Conservation (phyloP, 768 basidiomycete species). For the Filobasidium floriforme region DNA sequence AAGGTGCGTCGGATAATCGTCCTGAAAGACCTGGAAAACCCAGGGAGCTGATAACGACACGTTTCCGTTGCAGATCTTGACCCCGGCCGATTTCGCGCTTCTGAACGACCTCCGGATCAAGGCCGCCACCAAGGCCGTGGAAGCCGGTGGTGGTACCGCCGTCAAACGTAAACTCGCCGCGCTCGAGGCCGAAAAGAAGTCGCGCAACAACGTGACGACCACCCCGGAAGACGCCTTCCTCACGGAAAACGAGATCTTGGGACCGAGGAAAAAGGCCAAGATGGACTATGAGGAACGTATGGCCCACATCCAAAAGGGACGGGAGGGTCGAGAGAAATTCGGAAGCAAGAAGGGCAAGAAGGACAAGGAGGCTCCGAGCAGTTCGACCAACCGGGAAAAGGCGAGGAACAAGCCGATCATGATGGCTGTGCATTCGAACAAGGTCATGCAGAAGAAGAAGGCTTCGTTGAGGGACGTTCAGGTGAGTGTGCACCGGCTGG, state of each 20-base stretch:
- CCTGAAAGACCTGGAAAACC: not conserved
- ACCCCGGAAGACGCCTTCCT: slow-evolving; percentile 57
- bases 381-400: slow-evolving; percentile 87
- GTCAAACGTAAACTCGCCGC: slow-evolving; percentile 83
- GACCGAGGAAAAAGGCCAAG: slow-evolving; percentile 87
- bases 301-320: slow-evolving; percentile 80
- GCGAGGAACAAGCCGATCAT: slow-evolving; percentile 88
- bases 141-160: slow-evolving; percentile 57
- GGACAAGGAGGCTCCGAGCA: slow-evolving; percentile 70
- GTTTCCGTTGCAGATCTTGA: slow-evolving; percentile 63
- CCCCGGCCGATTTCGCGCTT: slow-evolving; percentile 90
- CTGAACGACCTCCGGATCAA: slow-evolving; percentile 79
- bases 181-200: slow-evolving; percentile 65
- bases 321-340: slow-evolving; percentile 91
- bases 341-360: slow-evolving; percentile 86
- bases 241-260: slow-evolving; percentile 84
- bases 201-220: slow-evolving; percentile 45
- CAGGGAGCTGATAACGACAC: not conserved
- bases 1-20: slow-evolving; percentile 37
- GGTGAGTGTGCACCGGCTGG: slow-evolving; percentile 17
- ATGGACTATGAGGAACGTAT: slow-evolving; percentile 88
- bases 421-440: slow-evolving; percentile 49
- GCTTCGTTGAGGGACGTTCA: slow-evolving; percentile 45
- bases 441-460: slow-evolving; percentile 46
- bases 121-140: slow-evolving; percentile 64